Base-by-base conservation (phyloP, 108 stramenopile species). In the Nitzschia sp. region DNA sequence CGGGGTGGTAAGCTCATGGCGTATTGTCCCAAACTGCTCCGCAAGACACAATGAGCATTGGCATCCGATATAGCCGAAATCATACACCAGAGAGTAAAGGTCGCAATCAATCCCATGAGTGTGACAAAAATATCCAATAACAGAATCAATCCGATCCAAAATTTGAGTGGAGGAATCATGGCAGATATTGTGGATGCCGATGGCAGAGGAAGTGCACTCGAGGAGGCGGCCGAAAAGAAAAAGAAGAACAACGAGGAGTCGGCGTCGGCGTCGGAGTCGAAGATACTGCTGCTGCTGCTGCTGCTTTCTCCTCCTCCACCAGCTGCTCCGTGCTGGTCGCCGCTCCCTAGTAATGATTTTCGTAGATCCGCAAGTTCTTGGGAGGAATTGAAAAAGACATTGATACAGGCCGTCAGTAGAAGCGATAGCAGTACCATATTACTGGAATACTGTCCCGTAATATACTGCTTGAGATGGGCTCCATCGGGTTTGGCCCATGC, bases 41-140 rank as follows among this genome's bases (percentile, higher is more conserved):
- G 58, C 34, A 80, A 34, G 1, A 84, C 13, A 33, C 63, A 62
- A 67, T 80, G 83, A 5, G 71, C 45, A 56, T 84, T 84, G 15
- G 50, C 30, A 36, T 80, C 76, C 3, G 72, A 75, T 1, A 84
- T 66, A 28, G 78, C 67, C 27, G 57, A 58, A 17, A 84, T 58
- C 48, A 80, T 76, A 9, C 75, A 63, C 83, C 83, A 84, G 0
- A 73, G 59, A 0, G 83, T 80, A 63, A 76, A 80, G 27, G 79
- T 80, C 13, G 72, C 56, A 5, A 84, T 28, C n/a, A 84, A 33
- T 25, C 66, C 72, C 19, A 60, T 21, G 22, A 84, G 30, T 0
- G 83, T 80, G 19, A 73, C 44, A 23, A 53, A 50, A 44, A 71
- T 45, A 50, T 35, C 36, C 23, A 77, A 25, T 13, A 77, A 13